phyloP scores from a whole-genome alignment of 2,329 filamentous ascomycete species.

The Fonsecaea multimorphosa region DNA sequence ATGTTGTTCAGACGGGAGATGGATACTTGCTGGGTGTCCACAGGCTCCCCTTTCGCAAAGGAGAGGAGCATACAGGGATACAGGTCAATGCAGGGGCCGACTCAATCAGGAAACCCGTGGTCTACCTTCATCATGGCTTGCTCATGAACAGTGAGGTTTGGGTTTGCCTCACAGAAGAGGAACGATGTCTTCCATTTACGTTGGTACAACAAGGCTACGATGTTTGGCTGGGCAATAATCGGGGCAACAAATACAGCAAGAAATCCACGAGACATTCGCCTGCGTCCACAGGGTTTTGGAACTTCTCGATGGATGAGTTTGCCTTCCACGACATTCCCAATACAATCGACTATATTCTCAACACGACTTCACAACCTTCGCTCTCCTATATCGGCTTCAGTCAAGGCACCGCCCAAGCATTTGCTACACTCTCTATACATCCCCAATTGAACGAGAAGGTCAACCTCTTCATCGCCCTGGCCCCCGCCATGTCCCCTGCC shows the following conservation, averaged over 20 bases:
- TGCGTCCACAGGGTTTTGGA: constrained; percentile 81
- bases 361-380: constrained; percentile 79
- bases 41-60: constrained; percentile 79
- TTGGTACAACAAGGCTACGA: constrained; percentile 91
- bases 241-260: constrained; percentile 98
- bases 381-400: constrained; percentile 97
- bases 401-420: constrained; percentile 95
- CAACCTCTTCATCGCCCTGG: constrained; percentile 93
- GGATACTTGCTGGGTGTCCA: constrained; percentile 92
- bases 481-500: constrained; percentile 94
- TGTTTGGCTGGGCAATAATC: constrained; percentile 97
- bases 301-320: constrained; percentile 98
- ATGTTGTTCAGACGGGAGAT: constrained; percentile 92
- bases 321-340: constrained; percentile 97
- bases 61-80: constrained; percentile 55
- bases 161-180: constrained; percentile 87
- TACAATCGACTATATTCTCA: constrained; percentile 88
- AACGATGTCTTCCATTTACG: constrained; percentile 85
- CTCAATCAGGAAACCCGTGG: constrained; percentile 78
- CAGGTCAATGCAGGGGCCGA: constrained; percentile 75
- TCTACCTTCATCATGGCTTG: constrained; percentile 93
- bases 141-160: constrained; percentile 99
- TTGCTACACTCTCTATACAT: constrained; percentile 90
- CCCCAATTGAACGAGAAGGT: constrained; percentile 90
- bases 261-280: constrained; percentile 82